These are phyloP conservation scores for Dimocarpus longan DNA, from an alignment of 345 rosid genomes.

Conservation along the genomic window DNA sequence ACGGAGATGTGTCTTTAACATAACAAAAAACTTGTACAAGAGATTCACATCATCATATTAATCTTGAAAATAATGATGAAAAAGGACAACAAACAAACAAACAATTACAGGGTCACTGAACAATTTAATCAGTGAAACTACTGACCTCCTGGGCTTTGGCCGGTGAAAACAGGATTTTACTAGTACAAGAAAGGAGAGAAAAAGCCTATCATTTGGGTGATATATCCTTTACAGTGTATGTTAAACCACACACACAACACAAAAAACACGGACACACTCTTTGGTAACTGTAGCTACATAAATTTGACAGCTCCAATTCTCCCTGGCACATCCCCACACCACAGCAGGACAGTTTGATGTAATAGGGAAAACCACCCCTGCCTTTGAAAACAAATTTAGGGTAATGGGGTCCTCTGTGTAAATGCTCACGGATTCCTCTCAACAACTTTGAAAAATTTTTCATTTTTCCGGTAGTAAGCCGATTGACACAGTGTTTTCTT, in stretches of 20 bases:
- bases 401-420: slow-evolving; percentile 13
- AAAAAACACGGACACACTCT: not conserved
- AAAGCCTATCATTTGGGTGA: not conserved
- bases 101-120: not conserved
- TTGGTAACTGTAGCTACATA: slow-evolving; percentile 8
- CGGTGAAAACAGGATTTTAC: not conserved
- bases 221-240: not conserved
- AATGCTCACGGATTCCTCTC: slow-evolving; percentile 4
- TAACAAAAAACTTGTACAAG: too few species aligned
- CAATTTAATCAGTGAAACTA: too few species aligned
- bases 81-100: not conserved
- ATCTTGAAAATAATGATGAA: not conserved
- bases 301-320: slow-evolving; percentile 17
- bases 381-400: not conserved
- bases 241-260: not conserved
- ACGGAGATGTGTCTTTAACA: too few species aligned
- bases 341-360: slow-evolving; percentile 1
- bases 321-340: slow-evolving; percentile 8
- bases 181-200: not conserved
- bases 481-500: slow-evolving; percentile 7
- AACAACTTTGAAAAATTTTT: slow-evolving; percentile 5
- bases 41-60: too few species aligned
- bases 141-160: not conserved
- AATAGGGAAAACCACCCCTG: not conserved
- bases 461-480: not conserved